phyloP scores from a whole-genome alignment of 2,329 filamentous ascomycete species.

The Dryadomyces quercus-mongolicae region DNA sequence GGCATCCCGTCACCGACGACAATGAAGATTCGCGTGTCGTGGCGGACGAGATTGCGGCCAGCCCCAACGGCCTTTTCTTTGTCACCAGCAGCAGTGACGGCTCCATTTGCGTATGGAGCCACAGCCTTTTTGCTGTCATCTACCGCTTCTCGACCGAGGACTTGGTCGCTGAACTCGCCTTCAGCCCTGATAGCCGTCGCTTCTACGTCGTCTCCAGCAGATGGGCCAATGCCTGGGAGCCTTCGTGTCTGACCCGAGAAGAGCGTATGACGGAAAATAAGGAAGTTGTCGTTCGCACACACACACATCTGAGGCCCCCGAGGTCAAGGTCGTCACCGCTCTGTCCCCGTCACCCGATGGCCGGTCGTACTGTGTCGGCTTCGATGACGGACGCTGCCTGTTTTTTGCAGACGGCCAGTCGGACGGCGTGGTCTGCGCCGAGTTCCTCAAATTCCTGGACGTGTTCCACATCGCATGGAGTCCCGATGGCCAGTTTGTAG shows the following conservation, averaged over 20 bases:
- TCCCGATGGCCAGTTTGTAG: neutral
- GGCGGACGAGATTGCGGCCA: neutral
- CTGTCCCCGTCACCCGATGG: neutral
- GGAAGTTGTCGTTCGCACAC: no score
- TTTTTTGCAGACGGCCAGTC: neutral
- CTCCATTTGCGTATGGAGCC: neutral
- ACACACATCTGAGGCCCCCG: neutral
- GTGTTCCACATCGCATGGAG: neutral
- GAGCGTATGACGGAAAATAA: no score
- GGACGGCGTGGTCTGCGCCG: neutral
- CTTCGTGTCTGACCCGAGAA: neutral
- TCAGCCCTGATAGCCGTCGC: neutral
- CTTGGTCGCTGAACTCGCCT: neutral
- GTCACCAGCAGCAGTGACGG: neutral
- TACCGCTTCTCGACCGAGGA: neutral
- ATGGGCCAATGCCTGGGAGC: slow-evolving; percentile 1
- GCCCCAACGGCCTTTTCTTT: neutral
- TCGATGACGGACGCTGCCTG: neutral
- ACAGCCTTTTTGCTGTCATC: neutral
- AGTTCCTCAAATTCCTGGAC: neutral
- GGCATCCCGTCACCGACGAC: neutral
- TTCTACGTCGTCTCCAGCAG: neutral
- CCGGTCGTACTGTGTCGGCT: neutral
- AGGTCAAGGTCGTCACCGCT: neutral
- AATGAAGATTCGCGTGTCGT: neutral